Percentiles rank a stretch among this genome's conserved stretches.
Evolutionary conservation across 78 protist species (phyloP).

Genomic region (Protostelium mycophagum): DNA sequence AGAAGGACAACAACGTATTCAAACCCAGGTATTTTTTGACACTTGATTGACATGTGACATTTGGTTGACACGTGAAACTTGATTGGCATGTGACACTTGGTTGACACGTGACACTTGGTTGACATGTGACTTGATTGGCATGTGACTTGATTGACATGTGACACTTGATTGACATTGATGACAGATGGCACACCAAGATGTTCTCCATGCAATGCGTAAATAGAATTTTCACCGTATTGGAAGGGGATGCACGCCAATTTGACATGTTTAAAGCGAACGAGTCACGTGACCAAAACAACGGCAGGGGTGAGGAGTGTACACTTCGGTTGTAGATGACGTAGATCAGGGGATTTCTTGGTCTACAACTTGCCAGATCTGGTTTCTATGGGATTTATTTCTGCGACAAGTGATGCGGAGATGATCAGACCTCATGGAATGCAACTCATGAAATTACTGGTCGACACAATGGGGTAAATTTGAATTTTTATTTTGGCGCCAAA

Average conservation of each 20-base stretch:
- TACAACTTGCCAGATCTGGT: constrained; percentile 34
- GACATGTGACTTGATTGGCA: too few species aligned
- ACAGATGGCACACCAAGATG: constrained; percentile 57
- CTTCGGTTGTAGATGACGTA: background rate
- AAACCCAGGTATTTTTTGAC: background rate
- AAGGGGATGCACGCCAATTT: constrained; percentile 35
- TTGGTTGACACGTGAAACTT: too few species aligned
- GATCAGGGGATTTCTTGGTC: constrained; percentile 11
- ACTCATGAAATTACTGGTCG: constrained; percentile 36
- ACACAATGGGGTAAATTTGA: constrained; percentile 22
- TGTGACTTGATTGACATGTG: too few species aligned
- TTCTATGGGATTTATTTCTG: constrained; percentile 39
- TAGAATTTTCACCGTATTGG: constrained; percentile 32
- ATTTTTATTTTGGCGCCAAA: too few species aligned
- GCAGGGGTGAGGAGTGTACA: background rate
- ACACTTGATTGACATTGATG: constrained; percentile 32
- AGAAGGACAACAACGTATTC: background rate
- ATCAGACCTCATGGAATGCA: constrained; percentile 56
- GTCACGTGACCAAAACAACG: background rate
- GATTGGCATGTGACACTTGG: too few species aligned
- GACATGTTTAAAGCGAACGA: constrained; percentile 2
- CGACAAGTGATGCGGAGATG: constrained; percentile 44
- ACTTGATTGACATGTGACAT: too few species aligned
- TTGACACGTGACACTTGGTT: too few species aligned
- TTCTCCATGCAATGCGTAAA: constrained; percentile 56